Evolutionary conservation across 129 eudicot species (phyloP).

Genomic region (Rutidosis leptorrhynchoides): DNA sequence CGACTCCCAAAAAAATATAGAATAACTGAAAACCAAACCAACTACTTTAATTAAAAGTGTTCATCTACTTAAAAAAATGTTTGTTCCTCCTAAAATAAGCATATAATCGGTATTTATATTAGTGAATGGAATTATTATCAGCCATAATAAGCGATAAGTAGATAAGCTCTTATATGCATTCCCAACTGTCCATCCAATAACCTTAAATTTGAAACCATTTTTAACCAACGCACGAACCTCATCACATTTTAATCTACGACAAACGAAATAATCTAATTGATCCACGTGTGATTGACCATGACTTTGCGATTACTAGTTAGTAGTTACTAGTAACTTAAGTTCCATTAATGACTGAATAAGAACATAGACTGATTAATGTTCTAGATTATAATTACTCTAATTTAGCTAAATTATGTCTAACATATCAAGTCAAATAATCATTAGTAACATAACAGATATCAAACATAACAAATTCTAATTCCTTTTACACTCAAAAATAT

Average conservation of each 20-base stretch:
- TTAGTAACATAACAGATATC: not conserved
- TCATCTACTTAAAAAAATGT: too few species aligned
- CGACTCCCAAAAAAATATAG: not conserved
- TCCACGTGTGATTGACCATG: not conserved
- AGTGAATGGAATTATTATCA: not conserved
- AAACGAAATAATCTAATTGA: not conserved
- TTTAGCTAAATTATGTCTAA: conserved; percentile 2
- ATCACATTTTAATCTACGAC: not conserved
- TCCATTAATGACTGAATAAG: not conserved
- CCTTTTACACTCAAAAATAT: not conserved
- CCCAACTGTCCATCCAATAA: too few species aligned
- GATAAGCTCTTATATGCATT: not conserved
- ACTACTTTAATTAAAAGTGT: conserved; percentile 9
- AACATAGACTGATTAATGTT: not conserved
- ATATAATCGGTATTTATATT: not conserved
- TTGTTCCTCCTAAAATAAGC: not conserved
- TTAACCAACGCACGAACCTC: not conserved
- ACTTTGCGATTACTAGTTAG: too few species aligned
- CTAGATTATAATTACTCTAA: not conserved
- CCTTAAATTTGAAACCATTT: not conserved
- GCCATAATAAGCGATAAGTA: not conserved
- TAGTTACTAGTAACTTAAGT: not conserved
- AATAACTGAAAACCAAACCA: conserved; percentile 4
- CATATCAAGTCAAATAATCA: conserved; percentile 22
- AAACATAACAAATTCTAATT: not conserved